Conservation (phyloP, 2,329 filamentous ascomycete species). For the Elsinoe ampelina region DNA sequence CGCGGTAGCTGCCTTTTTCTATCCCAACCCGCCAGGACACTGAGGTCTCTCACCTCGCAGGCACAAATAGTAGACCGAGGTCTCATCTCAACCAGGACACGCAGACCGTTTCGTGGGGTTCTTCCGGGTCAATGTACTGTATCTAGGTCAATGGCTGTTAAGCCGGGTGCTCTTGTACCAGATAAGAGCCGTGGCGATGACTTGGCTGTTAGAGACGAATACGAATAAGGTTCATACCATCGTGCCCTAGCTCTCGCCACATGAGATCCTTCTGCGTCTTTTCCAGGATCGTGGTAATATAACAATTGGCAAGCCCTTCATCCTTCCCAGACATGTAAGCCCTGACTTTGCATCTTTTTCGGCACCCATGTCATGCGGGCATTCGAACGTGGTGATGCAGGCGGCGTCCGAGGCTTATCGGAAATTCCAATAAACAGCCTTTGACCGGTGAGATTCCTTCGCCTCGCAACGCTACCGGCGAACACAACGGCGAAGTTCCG, state of each 20-base stretch:
- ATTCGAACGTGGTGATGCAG: too few relatives aligned
- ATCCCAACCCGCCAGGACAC: slow-evolving; percentile 32
- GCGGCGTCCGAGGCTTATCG: background rate
- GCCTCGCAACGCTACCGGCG: background rate
- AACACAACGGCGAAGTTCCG: background rate
- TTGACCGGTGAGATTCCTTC: background rate
- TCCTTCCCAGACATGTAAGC: too few relatives aligned
- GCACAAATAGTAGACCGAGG: too few relatives aligned
- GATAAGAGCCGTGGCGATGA: background rate
- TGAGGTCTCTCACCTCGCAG: background rate
- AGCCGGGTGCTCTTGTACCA: background rate
- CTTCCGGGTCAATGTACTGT: background rate
- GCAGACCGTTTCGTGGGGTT: too few relatives aligned
- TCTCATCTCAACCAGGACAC: too few relatives aligned
- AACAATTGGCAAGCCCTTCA: too few relatives aligned
- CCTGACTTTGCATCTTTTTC: too few relatives aligned
- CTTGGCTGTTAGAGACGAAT: background rate
- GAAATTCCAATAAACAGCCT: background rate
- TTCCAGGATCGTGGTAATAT: background rate
- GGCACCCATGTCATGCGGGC: too few relatives aligned
- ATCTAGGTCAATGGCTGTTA: background rate
- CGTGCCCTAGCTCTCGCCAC: too few relatives aligned
- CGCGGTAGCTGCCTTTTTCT: slow-evolving; percentile 52
- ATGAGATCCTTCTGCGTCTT: background rate
- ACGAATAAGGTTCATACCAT: too few relatives aligned